Conservation (phyloP, 176 grass and related monocot genomes). For the Elaeis guineensis region DNA sequence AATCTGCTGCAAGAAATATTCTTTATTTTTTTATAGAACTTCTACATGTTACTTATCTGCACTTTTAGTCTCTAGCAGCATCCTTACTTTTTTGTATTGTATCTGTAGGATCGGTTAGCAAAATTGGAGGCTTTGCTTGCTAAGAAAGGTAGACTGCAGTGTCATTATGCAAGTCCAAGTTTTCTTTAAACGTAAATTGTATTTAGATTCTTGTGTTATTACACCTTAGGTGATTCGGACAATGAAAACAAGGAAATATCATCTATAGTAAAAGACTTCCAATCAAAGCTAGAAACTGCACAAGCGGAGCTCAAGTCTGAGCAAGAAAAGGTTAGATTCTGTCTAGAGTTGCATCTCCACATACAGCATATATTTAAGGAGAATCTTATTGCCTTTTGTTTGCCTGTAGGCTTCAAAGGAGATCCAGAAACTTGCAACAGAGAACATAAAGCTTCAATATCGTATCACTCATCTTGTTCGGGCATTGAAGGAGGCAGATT, state of each 20-base stretch:
- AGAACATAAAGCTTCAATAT: constrained; percentile 10
- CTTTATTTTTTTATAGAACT: too few species aligned
- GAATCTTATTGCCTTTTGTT: neutral
- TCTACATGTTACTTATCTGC: too few species aligned
- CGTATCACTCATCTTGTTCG: constrained; percentile 7
- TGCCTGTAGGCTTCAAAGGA: constrained; percentile 3
- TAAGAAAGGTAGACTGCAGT: constrained; percentile 7
- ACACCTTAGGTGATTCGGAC: constrained; percentile 4
- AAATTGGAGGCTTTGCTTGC: constrained; percentile 16
- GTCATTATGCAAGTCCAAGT: neutral
- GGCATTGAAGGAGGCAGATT: constrained; percentile 1
- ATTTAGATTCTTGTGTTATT: neutral
- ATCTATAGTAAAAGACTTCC: neutral
- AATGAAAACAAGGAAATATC: constrained; percentile 8
- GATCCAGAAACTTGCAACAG: constrained; percentile 5
- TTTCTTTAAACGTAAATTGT: neutral
- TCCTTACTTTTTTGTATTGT: neutral
- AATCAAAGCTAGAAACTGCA: constrained; percentile 16
- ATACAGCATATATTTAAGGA: neutral
- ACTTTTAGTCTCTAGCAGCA: too few species aligned
- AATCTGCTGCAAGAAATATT: too few species aligned
- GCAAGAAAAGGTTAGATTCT: constrained; percentile 4
- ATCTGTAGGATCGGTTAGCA: constrained; percentile 17
- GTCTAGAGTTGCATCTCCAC: neutral
- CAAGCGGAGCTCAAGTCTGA: constrained; percentile 11